Percentiles rank a stretch among this genome's conserved stretches.
phyloP scores from a whole-genome alignment of 2,329 filamentous ascomycete genomes.

The Leptosphaerulina australis region DNA sequence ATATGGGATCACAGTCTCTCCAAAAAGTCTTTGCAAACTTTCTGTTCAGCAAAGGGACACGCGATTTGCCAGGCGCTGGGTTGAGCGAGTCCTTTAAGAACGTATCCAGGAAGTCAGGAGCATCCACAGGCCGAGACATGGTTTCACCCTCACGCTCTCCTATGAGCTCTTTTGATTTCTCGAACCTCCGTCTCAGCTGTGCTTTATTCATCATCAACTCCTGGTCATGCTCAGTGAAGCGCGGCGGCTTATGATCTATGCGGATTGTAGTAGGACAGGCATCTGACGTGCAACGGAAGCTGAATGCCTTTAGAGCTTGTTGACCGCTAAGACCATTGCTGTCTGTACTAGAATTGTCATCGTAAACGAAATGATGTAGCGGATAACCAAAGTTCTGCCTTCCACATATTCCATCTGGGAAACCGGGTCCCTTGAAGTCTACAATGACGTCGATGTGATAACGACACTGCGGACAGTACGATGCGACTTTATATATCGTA shows the following conservation, averaged over 20 bases:
- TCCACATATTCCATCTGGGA: conserved; percentile 51
- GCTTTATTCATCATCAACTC: conserved; percentile 61
- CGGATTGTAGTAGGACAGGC: conserved; percentile 61
- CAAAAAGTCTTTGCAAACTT: conserved; percentile 69
- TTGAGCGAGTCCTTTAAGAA: conserved; percentile 66
- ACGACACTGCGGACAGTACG: conserved; percentile 67
- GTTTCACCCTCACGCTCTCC: conserved; percentile 61
- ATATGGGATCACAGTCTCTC: conserved; percentile 63
- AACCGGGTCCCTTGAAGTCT: conserved; percentile 54
- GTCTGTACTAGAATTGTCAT: conserved; percentile 24
- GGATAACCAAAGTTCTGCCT: conserved; percentile 55
- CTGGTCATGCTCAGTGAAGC: conserved; percentile 57
- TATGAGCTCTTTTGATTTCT: conserved; percentile 57
- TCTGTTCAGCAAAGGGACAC: conserved; percentile 66
- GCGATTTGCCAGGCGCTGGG: conserved; percentile 56
- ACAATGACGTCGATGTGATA: conserved; percentile 66
- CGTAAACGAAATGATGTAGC: conserved; percentile 64
- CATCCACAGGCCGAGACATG: conserved; percentile 59
- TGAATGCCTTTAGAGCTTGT: conserved; percentile 35
- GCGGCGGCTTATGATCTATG: conserved; percentile 59
- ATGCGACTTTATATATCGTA: conserved; percentile 62
- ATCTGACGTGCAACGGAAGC: conserved; percentile 65
- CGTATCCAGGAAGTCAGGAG: conserved; percentile 61
- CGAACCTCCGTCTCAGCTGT: conserved; percentile 59
- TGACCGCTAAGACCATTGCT: conserved; percentile 24